phyloP scores from a whole-genome alignment of 768 basidiomycete species.

The Tricholoma furcatifolium region DNA sequence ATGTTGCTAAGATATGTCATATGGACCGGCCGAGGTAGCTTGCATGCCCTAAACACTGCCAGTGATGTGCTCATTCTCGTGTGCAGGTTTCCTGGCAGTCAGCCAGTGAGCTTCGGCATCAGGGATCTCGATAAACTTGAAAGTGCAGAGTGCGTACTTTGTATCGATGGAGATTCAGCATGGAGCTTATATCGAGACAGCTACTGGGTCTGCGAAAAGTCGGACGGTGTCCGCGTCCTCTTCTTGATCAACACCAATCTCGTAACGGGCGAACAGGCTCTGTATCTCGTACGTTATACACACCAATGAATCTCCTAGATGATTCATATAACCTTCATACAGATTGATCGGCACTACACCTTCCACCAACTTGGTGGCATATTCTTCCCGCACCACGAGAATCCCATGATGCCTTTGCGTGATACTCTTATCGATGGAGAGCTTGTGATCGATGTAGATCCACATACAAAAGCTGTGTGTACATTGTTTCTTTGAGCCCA shows the following conservation, averaged over 20 bases:
- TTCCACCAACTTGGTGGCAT: constrained; percentile 77
- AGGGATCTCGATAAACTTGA: constrained; percentile 76
- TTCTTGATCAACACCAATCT: constrained; percentile 71
- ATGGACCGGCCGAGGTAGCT: constrained; percentile 65
- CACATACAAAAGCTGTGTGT: constrained; percentile 62
- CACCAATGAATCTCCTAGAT: not conserved
- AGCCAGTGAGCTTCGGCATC: constrained; percentile 86
- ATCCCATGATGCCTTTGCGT: constrained; percentile 61
- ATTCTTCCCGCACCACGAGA: constrained; percentile 88
- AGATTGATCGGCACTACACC: constrained; percentile 95
- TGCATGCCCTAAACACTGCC: not conserved
- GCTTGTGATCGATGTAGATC: constrained; percentile 88
- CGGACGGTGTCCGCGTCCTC: constrained; percentile 90
- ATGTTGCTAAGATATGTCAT: constrained; percentile 64
- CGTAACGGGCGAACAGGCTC: constrained; percentile 48
- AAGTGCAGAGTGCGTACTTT: constrained; percentile 66
- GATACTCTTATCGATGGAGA: constrained; percentile 92
- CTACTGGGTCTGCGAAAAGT: constrained; percentile 99
- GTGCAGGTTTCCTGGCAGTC: constrained; percentile 88
- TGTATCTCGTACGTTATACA: constrained; percentile 67
- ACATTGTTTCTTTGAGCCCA: not conserved
- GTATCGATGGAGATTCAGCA: not conserved
- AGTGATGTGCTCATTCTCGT: constrained; percentile 8
- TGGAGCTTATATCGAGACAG: constrained; percentile 38
- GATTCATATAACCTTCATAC: not conserved